Evolutionary conservation across 1,284 basidiomycete genomes (phyloP), one percentile per base, ranked within the genome.

Genomic region (Lentinula novae-zelandiae): DNA sequence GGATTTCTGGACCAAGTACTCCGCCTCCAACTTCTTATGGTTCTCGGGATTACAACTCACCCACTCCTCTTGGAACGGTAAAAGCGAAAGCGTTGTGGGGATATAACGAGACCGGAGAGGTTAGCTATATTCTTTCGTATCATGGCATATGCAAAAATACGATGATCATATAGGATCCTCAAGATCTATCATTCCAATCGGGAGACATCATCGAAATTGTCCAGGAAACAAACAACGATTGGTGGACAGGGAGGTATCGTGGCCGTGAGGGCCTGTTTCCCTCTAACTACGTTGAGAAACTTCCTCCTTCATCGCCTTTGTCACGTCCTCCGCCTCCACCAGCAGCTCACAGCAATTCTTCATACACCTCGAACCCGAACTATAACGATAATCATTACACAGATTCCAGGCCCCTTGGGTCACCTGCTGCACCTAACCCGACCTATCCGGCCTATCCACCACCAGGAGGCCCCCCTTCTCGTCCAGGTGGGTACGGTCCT

Each of bases 41-140:
- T 22, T 9, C 50, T 40, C 49, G 49, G 17, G 51, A 38, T 17
- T 38, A 40, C 33, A 17, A 46, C 40, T 6, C 31, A 8, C 38
- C 53, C 6, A 15, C 27, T 13, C 40, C 53, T 42, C 12, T 22
- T 55, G 66, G 67, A n/a, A 56, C 66, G 67, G 70, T 75, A 44
- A 75, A 78, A 64, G 85, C 82, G 9, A 78, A 77, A 58, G 86
- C 86, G 0, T 58, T 87, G 3, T 90, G 86, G 86, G 76, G 76
- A 8, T 89, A 86, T 69, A 84, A 84, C 62, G 82, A 83, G 67
- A 73, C 81, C 63, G 78, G 78, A 53, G 67, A 73, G 67, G 82
- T 82, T 57, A 63, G 76, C 67, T 17, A 38, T 64, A 12, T 56
- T 44, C 54, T 48, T 27, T 64, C 66, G 48, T 51, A 31, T 49